phyloP scores from a whole-genome alignment of 345 rosid species.

The Leavenworthia alabamica region DNA sequence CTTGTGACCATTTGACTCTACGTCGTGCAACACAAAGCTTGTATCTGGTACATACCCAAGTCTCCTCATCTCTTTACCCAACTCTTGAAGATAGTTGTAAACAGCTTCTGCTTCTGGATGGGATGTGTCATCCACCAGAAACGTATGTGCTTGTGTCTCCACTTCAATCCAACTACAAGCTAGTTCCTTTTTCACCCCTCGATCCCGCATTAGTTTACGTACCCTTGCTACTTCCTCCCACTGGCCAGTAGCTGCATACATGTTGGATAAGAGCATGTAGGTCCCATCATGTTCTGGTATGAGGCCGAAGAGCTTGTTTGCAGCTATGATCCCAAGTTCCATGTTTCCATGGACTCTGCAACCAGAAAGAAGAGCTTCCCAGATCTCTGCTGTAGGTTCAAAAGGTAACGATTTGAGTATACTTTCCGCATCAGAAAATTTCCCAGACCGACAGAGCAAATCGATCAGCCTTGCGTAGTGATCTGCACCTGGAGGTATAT shows the following conservation, averaged over 20 bases:
- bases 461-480: constrained; percentile 34
- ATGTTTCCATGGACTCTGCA: constrained; percentile 37
- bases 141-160: constrained; percentile 23
- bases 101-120: constrained; percentile 32
- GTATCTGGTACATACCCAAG: constrained; percentile 32
- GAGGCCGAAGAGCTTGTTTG: constrained; percentile 27
- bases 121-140: constrained; percentile 30
- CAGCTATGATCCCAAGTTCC: constrained; percentile 36
- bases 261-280: constrained; percentile 34
- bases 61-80: constrained; percentile 27
- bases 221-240: constrained; percentile 34
- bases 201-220: constrained; percentile 33
- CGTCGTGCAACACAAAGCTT: constrained; percentile 31
- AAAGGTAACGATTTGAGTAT: constrained; percentile 27
- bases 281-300: constrained; percentile 38
- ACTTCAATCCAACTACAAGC: constrained; percentile 35
- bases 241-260: constrained; percentile 27
- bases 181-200: constrained; percentile 35
- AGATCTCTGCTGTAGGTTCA: constrained; percentile 27
- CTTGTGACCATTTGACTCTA: constrained; percentile 30
- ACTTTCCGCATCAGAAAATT: constrained; percentile 28
- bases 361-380: constrained; percentile 37
- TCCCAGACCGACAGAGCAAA: constrained; percentile 34
- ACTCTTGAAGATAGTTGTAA: constrained; percentile 28
- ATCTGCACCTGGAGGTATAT: constrained; percentile 30